Percentiles rank a stretch among this genome's conserved stretches.
Conservation (phyloP, 2,329 filamentous ascomycete genomes). For the Sarocladium brachiariae region DNA sequence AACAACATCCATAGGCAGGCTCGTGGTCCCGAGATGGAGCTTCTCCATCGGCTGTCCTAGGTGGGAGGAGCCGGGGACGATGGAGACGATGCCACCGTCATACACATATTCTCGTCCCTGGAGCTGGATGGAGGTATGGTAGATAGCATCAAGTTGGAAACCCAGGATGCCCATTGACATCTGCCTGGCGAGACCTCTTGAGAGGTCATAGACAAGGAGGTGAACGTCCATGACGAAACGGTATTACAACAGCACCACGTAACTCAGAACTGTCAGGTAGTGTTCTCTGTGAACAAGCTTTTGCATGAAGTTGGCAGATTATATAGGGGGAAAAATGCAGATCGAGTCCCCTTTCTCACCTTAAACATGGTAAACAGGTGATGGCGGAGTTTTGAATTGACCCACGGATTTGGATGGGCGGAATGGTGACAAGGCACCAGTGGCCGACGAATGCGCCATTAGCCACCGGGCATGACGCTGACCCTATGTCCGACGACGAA, state of each 20-base stretch:
- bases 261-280: no score
- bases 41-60: conserved; percentile 77
- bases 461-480: no score
- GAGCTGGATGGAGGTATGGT: conserved; percentile 87
- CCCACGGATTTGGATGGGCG: no score
- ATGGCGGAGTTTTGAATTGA: no score
- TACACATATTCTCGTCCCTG: conserved; percentile 85
- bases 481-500: no score
- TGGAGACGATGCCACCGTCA: conserved; percentile 78
- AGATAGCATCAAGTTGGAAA: conserved; percentile 78
- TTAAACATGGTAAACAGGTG: no score
- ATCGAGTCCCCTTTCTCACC: no score
- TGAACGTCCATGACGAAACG: conserved; percentile 59
- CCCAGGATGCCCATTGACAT: conserved; percentile 47
- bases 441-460: background rate
- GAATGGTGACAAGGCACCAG: background rate
- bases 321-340: no score
- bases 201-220: conserved; percentile 74
- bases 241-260: no score
- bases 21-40: conserved; percentile 67
- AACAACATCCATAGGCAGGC: conserved; percentile 73
- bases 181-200: conserved; percentile 49
- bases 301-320: no score
- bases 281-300: no score
- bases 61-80: conserved; percentile 75